Conservation (phyloP, 768 basidiomycete genomes). For the Kwoniella newhampshirensis region DNA sequence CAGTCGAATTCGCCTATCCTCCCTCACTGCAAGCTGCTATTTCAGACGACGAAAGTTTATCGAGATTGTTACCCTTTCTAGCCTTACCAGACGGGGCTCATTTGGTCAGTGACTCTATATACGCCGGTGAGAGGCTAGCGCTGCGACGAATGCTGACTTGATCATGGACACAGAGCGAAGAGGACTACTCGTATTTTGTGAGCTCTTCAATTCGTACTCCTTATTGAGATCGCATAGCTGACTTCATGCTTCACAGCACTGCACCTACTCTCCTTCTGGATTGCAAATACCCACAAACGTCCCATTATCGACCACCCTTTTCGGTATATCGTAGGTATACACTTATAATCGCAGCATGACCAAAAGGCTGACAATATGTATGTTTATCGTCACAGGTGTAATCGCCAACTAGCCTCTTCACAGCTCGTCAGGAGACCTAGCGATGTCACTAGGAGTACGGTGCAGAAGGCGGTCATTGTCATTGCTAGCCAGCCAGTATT, state of each 20-base stretch:
- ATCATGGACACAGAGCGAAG: slow-evolving; percentile 61
- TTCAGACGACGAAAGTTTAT: slow-evolving; percentile 72
- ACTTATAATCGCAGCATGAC: not conserved
- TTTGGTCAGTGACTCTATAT: slow-evolving; percentile 60
- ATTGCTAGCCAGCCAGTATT: slow-evolving; percentile 62
- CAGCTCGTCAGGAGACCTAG: slow-evolving; percentile 68
- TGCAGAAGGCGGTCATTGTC: slow-evolving; percentile 96
- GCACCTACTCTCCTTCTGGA: slow-evolving; percentile 41
- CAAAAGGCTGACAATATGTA: not conserved
- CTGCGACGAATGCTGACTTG: not conserved
- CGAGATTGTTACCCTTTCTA: slow-evolving; percentile 84
- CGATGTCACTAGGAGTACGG: slow-evolving; percentile 91
- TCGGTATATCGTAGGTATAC: slow-evolving; percentile 83
- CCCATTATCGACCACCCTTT: slow-evolving; percentile 65
- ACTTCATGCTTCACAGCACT: slow-evolving; percentile 39
- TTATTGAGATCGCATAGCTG: not conserved
- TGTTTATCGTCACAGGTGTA: slow-evolving; percentile 82
- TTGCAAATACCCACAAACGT: slow-evolving; percentile 36
- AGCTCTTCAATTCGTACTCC: slow-evolving; percentile 5
- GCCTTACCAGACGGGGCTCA: slow-evolving; percentile 98
- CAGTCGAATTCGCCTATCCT: slow-evolving; percentile 66
- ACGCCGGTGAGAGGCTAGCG: no score
- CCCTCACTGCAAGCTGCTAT: slow-evolving; percentile 59
- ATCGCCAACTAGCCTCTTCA: slow-evolving; percentile 84
- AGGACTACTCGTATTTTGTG: slow-evolving; percentile 92